Base-by-base conservation (phyloP, 805 yeast species). In the Hagleromyces aurorensis region DNA sequence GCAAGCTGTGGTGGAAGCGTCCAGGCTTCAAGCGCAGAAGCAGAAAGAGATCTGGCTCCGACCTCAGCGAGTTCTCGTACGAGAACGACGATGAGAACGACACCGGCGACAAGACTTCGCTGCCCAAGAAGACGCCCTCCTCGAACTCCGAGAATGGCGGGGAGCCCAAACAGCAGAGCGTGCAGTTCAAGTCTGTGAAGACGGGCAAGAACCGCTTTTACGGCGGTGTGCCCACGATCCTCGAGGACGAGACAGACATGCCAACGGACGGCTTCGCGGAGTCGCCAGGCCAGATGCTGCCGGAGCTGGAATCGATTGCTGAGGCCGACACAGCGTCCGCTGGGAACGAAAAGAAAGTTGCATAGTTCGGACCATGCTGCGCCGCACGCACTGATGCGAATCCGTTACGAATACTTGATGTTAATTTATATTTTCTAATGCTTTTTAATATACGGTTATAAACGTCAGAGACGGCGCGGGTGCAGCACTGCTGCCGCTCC, bases 151-250 rank as follows among this genome's bases (percentile, higher is more conserved):
- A 45, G 35, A 27, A 40, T 3, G 45, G 40, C 13, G 49, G 38
- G 18, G 35, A 40, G 15, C 32, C 34, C 10, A 42, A 37, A 15
- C 48, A 48, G 23, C 44, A 47, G 26, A 36, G 44, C 12, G 57
- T 54, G 10, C 50, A 58, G 17, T 51, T 62, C 32, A 48, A 54
- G 31, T 36, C 52, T 5, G 45, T 44, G 10, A 45, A 43, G 26
- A 42, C 29, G 15, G 29, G 47, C 32, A 42, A 31, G 22, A 40
- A 42, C 15, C 38, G 51, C 18, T 34, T 33, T 15, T 38, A 38
- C 29, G 50, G 48, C 11, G 57, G 58, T 23, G 43, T 50, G 23
- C 59, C 58, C 11, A 50, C 55, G 3, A 54, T 52, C 17, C 25
- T 43, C 14, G 55, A 50, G 28, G 56, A 52, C 27, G 53, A 44